Evolutionary conservation across 2,329 filamentous ascomycete species (phyloP), one percentile per base, ranked within the genome.

Genomic region (Calycina herbarum): DNA sequence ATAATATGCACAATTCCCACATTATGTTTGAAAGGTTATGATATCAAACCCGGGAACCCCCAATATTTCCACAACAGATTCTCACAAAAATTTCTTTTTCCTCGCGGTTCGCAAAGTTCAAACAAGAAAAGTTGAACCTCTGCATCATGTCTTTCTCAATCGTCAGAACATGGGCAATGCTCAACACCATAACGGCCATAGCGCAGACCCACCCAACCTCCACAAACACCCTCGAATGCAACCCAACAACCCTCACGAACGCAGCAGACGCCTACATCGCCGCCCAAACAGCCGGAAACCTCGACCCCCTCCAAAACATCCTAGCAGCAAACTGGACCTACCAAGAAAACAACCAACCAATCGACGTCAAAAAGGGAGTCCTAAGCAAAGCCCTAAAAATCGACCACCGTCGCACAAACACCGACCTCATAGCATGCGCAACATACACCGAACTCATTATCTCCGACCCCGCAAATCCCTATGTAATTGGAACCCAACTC

Each of bases 401-500:
- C 59, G 67, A 69, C 54, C 59, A 67, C 27, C 59, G 58, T 31
- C 63, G 67, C 31, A 65, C 45, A 27, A 62, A 66, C 33, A 45
- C 62, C 62, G 67, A 69, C 33, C 64, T 64, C 11, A 48, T 48
- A 20, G 15, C 42, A 11, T 69, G 65, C 45, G 57, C 59, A 3
- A 67, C 64, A 20, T 67, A 63, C 59, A 67, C 67, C n/a, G 67
- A 69, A 29, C 15, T 69, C 5, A 61, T 62, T 11, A 58, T 64
- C 3, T 64, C 67, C 2, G 62, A 51, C 3, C 61, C 65, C 17
- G 57, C 61, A 3, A 35, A 64, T 27, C 66, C 65, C 0, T 69
- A 69, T 62, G 66, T 67, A 1, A 67, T 69, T 15, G 66, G 67
- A 29, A 69, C 67, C 5, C 65, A 64, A 13, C 66, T 68, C 27